Base-by-base conservation (phyloP, 2,329 filamentous ascomycete species). In the Ophiosphaerella narmari region DNA sequence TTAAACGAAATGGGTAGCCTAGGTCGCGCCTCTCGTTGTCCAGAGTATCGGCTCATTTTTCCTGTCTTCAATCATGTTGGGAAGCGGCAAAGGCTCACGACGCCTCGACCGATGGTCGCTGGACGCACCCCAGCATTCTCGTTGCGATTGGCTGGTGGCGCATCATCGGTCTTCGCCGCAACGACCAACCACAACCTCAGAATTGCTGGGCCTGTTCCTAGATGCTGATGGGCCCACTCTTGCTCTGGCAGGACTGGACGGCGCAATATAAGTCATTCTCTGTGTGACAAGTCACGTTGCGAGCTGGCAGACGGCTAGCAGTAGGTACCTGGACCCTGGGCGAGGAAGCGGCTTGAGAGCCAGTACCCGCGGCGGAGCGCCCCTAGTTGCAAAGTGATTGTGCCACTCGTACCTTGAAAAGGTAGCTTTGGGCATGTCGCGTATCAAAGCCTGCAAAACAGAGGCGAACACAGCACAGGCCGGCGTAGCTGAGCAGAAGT, bases 241-340 rank as follows among this genome's bases (percentile, higher is more conserved):
- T 38, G 46, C 52, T 50, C 38, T 51, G 11, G 46, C n/a, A 21
- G 48, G 55, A 64, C 51, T 63, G 57, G 60, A 39, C 48, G 39
- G 42, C 41, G 42, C 41, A 49, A 47, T 57, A 44, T 51, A 48
- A 47, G 52, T 38, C 53, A 44, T 45, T 55, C 51, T 48, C 48
- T 52, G 52, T 55, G 53, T 59, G 48, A 54, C 62, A 66, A 67
- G 60, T 66, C 61, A 67, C 57, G 56, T 57, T 51, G 59, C 55
- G 50, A 49, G 53, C 48, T 48, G 42, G 50, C 52, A 52, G 57
- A 50, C 37, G 55, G 54, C 57, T 45, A 55, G 52, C 51, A 47
- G 55, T 23, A 39, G 37, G 52, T 60, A 63, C 63, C 54, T 56
- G 57, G 61, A 57, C 55, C 62, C 59, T 54, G 60, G 56, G 51